Evolutionary conservation across 2,329 filamentous ascomycete genomes (phyloP).

Genomic region (Xylaria multiplex): DNA sequence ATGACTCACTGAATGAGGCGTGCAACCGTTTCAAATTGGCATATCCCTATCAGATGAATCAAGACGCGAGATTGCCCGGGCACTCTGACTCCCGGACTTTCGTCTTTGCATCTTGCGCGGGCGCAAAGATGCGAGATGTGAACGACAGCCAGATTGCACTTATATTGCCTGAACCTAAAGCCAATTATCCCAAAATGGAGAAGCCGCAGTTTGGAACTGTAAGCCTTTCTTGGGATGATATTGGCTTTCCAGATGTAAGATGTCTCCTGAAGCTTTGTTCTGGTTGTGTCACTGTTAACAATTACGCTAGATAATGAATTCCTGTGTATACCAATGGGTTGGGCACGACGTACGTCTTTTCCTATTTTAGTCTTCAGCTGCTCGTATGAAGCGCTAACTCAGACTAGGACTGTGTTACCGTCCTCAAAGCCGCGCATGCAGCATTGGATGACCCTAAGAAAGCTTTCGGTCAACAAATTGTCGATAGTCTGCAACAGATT

Average conservation of each 20-base stretch:
- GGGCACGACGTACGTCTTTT: background rate
- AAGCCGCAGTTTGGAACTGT: conserved; percentile 20
- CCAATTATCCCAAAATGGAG: conserved; percentile 5
- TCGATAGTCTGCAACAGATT: background rate
- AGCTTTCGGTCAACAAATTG: background rate
- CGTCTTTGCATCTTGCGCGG: conserved; percentile 12
- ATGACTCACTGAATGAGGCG: conserved; percentile 1
- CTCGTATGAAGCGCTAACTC: background rate
- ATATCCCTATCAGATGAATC: conserved; percentile 14
- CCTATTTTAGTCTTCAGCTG: background rate
- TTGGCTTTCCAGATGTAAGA: conserved; percentile 5
- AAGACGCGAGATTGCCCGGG: conserved; percentile 1
- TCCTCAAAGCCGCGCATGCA: background rate
- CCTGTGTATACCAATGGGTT: conserved; percentile 17
- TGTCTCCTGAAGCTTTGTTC: background rate
- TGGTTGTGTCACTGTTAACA: background rate
- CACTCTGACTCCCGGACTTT: background rate
- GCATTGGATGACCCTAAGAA: background rate
- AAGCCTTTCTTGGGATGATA: conserved; percentile 9
- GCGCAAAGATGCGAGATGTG: background rate
- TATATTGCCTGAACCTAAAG: conserved; percentile 1
- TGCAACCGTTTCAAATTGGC: conserved; percentile 8
- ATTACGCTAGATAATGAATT: conserved; percentile 1
- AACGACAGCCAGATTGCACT: background rate
- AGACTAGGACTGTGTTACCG: background rate